These are phyloP conservation scores for Camelina laxa DNA, from an alignment of 345 rosid species.

Conservation along the genomic window DNA sequence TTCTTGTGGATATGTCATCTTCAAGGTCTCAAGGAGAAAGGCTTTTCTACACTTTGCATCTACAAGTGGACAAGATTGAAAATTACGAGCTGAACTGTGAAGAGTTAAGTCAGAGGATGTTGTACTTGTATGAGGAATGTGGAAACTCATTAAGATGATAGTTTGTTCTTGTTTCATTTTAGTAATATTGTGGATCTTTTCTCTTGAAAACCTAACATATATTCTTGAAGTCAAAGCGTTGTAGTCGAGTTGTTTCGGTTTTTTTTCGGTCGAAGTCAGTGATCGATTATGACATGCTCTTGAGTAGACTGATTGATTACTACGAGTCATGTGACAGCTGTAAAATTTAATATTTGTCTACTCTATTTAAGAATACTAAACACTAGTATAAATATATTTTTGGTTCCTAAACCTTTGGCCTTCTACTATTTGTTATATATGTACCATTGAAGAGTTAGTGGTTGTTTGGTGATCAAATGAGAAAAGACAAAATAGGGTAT, in stretches of 20 bases:
- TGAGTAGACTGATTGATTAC: constrained; percentile 21
- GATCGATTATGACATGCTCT: constrained; percentile 31
- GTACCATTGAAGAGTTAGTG: not conserved
- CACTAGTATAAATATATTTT: not conserved
- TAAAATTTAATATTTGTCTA: not conserved
- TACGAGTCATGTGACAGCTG: constrained; percentile 6
- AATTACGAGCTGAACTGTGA: constrained; percentile 35
- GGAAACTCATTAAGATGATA: constrained; percentile 33
- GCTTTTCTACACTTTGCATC: constrained; percentile 58
- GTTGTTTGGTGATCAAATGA: not conserved
- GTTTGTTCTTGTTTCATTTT: constrained; percentile 16
- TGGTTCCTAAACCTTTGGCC: constrained; percentile 1
- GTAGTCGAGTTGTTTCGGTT: constrained; percentile 33
- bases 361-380: not conserved
- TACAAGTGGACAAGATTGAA: constrained; percentile 50
- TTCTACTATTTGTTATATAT: not conserved
- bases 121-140: constrained; percentile 44
- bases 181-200: not conserved
- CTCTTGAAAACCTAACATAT: constrained; percentile 20
- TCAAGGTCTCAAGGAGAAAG: constrained; percentile 58
- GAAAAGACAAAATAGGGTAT: not conserved
- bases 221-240: constrained; percentile 27
- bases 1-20: constrained; percentile 60
- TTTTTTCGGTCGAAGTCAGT: constrained; percentile 18
- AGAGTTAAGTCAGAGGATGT: constrained; percentile 48